These are phyloP conservation scores for Umbilicaria muhlenbergii DNA, from an alignment of 495 filamentous ascomycete genomes.

Conservation along the genomic window DNA sequence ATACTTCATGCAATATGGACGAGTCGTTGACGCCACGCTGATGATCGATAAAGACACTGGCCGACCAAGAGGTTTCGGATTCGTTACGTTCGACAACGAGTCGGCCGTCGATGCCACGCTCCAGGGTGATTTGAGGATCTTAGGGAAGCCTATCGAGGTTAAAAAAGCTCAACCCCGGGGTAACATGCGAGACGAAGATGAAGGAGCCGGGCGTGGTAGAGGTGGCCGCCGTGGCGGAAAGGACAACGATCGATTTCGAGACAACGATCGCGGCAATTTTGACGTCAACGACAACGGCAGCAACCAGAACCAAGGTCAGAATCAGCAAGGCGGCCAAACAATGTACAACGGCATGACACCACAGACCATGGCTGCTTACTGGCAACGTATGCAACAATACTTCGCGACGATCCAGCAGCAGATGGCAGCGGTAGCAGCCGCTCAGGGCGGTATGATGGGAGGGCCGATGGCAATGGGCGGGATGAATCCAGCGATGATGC, in stretches of 20 bases:
- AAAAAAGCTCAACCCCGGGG: slow-evolving; percentile 95
- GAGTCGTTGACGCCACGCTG: slow-evolving; percentile 89
- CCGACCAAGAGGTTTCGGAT: slow-evolving; percentile 91
- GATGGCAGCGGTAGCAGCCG: slow-evolving; percentile 30
- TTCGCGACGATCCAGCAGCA: slow-evolving; percentile 86
- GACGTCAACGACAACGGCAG: slow-evolving; percentile 28
- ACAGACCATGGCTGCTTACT: slow-evolving; percentile 95
- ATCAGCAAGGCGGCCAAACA: slow-evolving; percentile 19
- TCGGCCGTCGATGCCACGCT: slow-evolving; percentile 87
- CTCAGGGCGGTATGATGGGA: slow-evolving; percentile 27
- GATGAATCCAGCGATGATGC: slow-evolving; percentile 76
- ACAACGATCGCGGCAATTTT: slow-evolving; percentile 32
- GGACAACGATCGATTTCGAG: slow-evolving; percentile 23
- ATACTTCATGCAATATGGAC: slow-evolving; percentile 91
- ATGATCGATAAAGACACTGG: slow-evolving; percentile 99
- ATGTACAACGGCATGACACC: slow-evolving; percentile 60
- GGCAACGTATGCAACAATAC: slow-evolving; percentile 94
- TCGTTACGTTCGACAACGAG: slow-evolving; percentile 95
- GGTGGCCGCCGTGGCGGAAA: slow-evolving; percentile 45
- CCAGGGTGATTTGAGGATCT: slow-evolving; percentile 63
- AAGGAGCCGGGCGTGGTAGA: slow-evolving; percentile 33
- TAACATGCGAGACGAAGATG: slow-evolving; percentile 84
- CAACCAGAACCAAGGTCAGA: slow-evolving; percentile 28
- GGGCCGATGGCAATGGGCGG: slow-evolving; percentile 46
- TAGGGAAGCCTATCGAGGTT: slow-evolving; percentile 91